Percentiles rank a stretch among this genome's conserved stretches.
Conservation (phyloP, 768 basidiomycete genomes). For the Favolaschia claudopus region DNA sequence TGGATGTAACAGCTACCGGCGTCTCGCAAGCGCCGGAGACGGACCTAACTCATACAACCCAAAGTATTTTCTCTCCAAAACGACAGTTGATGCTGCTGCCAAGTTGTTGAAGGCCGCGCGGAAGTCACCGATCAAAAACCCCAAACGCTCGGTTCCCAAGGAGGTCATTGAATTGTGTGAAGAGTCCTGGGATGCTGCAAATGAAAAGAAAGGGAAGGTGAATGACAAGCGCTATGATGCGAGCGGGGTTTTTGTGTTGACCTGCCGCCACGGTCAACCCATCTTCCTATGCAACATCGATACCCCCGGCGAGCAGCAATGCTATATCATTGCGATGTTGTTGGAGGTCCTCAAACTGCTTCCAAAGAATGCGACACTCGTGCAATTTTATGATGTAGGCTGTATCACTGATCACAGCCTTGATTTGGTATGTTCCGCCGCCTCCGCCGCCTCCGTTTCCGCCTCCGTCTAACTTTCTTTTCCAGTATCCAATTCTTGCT, state of each 20-base stretch:
- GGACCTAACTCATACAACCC: constrained; percentile 40
- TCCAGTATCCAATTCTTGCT: constrained; percentile 35
- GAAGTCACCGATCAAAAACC: constrained; percentile 37
- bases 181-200: constrained; percentile 34
- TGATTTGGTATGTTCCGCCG: constrained; percentile 35
- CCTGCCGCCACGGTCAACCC: constrained; percentile 46
- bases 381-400: constrained; percentile 41
- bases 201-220: constrained; percentile 39
- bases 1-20: constrained; percentile 47
- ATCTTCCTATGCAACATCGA: constrained; percentile 49
- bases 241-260: constrained; percentile 44
- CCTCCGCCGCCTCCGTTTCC: neutral
- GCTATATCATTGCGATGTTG: constrained; percentile 44
- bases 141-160: constrained; percentile 34
- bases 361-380: constrained; percentile 35
- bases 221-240: constrained; percentile 37
- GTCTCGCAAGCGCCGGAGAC: constrained; percentile 37
- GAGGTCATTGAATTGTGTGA: neutral
- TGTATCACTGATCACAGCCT: constrained; percentile 43
- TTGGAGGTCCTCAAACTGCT: constrained; percentile 37
- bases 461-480: neutral
- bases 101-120: constrained; percentile 34
- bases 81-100: constrained; percentile 39
- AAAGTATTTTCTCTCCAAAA: constrained; percentile 40
- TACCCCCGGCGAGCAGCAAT: constrained; percentile 46